Percentiles rank a stretch among this genome's conserved stretches.
Evolutionary conservation across 345 rosid species (phyloP).

Genomic region (Populus deltoides): DNA sequence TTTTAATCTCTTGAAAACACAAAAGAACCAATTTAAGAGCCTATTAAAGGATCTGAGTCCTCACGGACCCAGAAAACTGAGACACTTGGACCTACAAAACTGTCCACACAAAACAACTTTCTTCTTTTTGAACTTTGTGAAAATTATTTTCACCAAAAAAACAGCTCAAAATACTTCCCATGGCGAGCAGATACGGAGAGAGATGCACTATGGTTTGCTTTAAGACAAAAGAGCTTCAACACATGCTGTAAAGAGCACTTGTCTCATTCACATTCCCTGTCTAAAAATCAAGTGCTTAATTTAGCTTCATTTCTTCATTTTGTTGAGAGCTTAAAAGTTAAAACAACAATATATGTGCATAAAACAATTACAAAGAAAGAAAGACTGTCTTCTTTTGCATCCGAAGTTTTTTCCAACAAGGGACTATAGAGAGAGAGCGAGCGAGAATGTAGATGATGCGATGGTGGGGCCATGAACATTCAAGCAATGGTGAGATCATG

Average conservation of each 20-base stretch:
- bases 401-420: background rate
- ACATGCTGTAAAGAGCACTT: too few relatives aligned
- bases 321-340: background rate
- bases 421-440: background rate
- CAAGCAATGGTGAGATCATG: background rate
- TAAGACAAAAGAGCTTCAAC: background rate
- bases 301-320: background rate
- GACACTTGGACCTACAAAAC: constrained; percentile 15
- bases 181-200: background rate
- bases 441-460: background rate
- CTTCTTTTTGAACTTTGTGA: background rate
- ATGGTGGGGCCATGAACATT: background rate
- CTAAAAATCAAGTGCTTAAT: background rate
- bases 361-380: background rate
- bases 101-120: background rate
- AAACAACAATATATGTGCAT: background rate
- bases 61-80: constrained; percentile 12
- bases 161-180: background rate
- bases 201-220: background rate
- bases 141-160: background rate
- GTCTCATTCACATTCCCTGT: background rate
- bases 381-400: background rate
- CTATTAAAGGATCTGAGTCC: constrained; percentile 12
- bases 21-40: constrained; percentile 1
- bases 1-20: constrained; percentile 1